phyloP scores from a whole-genome alignment of 2,329 filamentous ascomycete genomes.

The Ophiostoma sp. region DNA sequence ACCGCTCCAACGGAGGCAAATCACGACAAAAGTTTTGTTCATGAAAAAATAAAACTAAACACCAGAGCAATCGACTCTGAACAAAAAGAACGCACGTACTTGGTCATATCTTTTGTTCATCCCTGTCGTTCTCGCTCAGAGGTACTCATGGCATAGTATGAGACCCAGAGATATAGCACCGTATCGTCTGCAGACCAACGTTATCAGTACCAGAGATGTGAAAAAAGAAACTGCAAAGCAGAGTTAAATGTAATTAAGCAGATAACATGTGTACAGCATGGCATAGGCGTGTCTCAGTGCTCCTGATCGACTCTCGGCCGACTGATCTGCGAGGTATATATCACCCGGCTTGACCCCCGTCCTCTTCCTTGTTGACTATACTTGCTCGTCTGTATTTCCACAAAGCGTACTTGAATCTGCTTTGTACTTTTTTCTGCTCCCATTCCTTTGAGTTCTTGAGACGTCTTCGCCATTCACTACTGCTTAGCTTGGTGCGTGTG shows the following conservation, averaged over 20 bases:
- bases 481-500: background rate
- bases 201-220: background rate
- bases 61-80: background rate
- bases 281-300: background rate
- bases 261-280: background rate
- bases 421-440: background rate
- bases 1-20: background rate
- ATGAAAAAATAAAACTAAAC: background rate
- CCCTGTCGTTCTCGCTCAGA: background rate
- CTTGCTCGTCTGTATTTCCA: background rate
- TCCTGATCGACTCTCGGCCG: background rate
- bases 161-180: background rate
- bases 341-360: background rate
- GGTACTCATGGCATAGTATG: background rate
- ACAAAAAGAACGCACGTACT: background rate
- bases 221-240: background rate
- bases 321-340: background rate
- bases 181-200: background rate
- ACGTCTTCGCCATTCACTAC: background rate
- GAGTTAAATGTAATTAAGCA: background rate
- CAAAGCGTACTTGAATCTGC: slow-evolving; percentile 5
- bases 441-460: no score
- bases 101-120: slow-evolving; percentile 1
- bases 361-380: background rate
- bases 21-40: background rate